phyloP scores from a whole-genome alignment of 192 early-diverging fungal genomes.

The Ambispora gerdemannii region DNA sequence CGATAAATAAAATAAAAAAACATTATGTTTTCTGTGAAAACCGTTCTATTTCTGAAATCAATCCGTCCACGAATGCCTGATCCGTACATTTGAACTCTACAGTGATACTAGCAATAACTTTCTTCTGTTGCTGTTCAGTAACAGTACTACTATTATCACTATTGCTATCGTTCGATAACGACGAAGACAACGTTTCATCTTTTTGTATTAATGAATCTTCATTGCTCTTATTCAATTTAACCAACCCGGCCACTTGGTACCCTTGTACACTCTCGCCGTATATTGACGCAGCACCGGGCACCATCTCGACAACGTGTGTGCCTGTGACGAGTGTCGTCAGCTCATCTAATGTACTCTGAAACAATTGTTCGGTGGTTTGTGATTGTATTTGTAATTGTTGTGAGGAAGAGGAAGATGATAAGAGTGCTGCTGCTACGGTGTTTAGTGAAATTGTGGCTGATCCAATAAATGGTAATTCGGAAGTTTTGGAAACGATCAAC shows the following conservation, averaged over 20 bases:
- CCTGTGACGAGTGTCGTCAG: constrained; percentile 45
- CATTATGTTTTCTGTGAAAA: constrained; percentile 11
- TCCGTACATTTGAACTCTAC: constrained; percentile 58
- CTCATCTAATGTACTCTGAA: constrained; percentile 48
- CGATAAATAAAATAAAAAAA: neutral
- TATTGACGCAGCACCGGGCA: constrained; percentile 56
- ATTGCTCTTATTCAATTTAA: constrained; percentile 34
- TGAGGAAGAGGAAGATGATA: constrained; percentile 17
- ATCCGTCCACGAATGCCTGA: constrained; percentile 49
- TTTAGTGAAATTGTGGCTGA: constrained; percentile 39
- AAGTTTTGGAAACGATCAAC: constrained; percentile 43
- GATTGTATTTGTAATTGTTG: no score
- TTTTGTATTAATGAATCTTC: neutral
- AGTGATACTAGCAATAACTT: constrained; percentile 36
- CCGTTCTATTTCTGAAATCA: constrained; percentile 37
- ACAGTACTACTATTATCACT: neutral
- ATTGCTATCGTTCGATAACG: neutral
- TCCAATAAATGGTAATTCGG: constrained; percentile 46
- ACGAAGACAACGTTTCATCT: neutral
- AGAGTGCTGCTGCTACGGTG: no score
- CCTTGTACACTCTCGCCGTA: constrained; percentile 57
- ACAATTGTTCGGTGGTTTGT: constrained; percentile 39
- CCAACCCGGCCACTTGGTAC: constrained; percentile 53
- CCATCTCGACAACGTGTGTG: constrained; percentile 54
- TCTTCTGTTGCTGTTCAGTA: constrained; percentile 27